A percentile compares a stretch with the other conserved stretches of the same genome.
phyloP scores from a whole-genome alignment of 75 land plant species.

The Azolla pinnata region DNA sequence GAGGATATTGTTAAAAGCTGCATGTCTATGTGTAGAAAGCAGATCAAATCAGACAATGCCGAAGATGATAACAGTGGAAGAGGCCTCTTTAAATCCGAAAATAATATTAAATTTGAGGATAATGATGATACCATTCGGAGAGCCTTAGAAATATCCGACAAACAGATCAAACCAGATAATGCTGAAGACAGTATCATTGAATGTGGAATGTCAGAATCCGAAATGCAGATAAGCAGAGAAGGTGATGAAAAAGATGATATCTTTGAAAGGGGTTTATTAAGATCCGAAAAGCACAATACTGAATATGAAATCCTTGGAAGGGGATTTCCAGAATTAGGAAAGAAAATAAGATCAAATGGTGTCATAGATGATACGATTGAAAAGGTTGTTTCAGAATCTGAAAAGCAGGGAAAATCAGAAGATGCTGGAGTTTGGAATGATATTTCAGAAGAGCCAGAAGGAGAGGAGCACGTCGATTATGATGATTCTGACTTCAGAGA shows the following conservation, averaged over 20 bases:
- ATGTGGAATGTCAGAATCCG: no score
- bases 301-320: no score
- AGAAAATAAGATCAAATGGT: no score
- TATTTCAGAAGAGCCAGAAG: slow-evolving; percentile 1
- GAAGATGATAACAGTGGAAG: neutral
- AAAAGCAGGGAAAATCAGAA: neutral
- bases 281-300: no score
- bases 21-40: neutral
- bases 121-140: neutral
- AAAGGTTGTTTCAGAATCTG: neutral
- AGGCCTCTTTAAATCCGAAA: neutral
- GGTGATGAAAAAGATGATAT: no score
- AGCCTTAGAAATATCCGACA: no score
- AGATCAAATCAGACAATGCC: neutral
- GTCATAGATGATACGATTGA: neutral
- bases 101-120: neutral
- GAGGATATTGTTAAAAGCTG: neutral
- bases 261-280: no score
- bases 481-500: slow-evolving; percentile 4
- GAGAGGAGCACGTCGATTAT: slow-evolving; percentile 12
- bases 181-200: no score
- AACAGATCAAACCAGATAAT: no score
- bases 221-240: no score
- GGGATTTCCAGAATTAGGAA: no score
- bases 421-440: slow-evolving; percentile 3